phyloP scores from a whole-genome alignment of 2,329 filamentous ascomycete genomes.

The Claviceps fusiformis region DNA sequence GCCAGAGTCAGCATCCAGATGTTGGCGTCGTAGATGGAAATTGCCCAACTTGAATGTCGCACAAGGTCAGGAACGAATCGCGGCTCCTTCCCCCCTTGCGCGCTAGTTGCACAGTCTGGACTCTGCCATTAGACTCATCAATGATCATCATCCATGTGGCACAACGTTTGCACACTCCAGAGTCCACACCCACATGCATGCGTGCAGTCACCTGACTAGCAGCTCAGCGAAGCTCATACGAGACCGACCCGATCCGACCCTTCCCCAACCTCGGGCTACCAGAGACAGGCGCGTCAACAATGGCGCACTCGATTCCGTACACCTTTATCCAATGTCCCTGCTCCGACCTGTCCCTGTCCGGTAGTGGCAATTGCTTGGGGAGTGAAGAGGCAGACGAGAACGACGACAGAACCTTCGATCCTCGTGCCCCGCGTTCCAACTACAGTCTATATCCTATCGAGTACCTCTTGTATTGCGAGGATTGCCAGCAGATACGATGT shows the following conservation, averaged over 20 bases:
- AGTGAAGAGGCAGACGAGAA: slow-evolving; percentile 38
- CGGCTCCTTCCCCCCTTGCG: too few relatives aligned
- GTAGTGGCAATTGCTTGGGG: slow-evolving; percentile 18
- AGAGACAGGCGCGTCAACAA: slow-evolving; percentile 13
- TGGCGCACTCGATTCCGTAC: slow-evolving; percentile 44
- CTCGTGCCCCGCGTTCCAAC: slow-evolving; percentile 68
- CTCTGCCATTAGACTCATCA: too few relatives aligned
- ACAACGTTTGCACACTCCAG: too few relatives aligned
- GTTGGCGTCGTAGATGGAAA: not conserved
- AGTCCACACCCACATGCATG: too few relatives aligned
- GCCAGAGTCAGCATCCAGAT: too few relatives aligned
- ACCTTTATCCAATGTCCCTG: slow-evolving; percentile 56
- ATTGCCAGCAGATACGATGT: slow-evolving; percentile 92
- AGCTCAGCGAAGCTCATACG: not conserved
- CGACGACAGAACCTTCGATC: slow-evolving; percentile 73
- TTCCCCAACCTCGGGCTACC: not conserved
- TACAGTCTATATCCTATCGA: slow-evolving; percentile 90
- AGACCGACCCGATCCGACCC: not conserved
- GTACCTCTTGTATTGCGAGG: slow-evolving; percentile 89
- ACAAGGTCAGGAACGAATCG: too few relatives aligned
- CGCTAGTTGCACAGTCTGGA: too few relatives aligned
- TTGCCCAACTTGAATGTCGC: too few relatives aligned
- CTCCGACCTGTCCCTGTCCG: slow-evolving; percentile 32
- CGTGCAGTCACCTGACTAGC: slow-evolving; percentile 2
- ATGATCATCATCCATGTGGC: too few relatives aligned